Percentiles rank a stretch among this genome's conserved stretches.
phyloP scores from a whole-genome alignment of 2,329 filamentous ascomycete genomes.

The Neurospora sp. region DNA sequence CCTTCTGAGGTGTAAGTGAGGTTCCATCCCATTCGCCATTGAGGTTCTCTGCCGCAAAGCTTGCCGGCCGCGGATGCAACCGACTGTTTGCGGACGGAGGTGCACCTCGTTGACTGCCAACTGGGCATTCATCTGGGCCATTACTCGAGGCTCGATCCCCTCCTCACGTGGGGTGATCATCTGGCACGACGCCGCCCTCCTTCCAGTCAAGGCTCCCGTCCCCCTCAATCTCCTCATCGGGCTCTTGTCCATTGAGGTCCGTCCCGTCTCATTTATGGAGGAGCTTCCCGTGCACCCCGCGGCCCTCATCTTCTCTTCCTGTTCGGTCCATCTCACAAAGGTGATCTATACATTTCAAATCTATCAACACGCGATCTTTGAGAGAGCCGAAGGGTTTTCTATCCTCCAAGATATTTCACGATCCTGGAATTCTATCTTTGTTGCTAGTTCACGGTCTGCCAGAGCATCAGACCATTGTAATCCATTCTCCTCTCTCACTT shows the following conservation, averaged over 20 bases:
- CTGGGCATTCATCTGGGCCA: background rate
- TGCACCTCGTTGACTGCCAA: conserved; percentile 6
- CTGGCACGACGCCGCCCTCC: background rate
- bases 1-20: background rate
- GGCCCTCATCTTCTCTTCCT: background rate
- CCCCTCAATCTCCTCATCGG: background rate
- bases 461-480: background rate
- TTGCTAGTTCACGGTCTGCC: background rate
- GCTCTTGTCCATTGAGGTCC: background rate
- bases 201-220: background rate
- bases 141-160: background rate
- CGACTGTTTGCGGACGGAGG: background rate
- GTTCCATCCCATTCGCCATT: background rate
- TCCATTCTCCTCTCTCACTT: background rate
- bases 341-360: background rate
- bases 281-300: background rate
- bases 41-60: background rate
- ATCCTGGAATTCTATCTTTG: background rate
- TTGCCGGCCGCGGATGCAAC: background rate
- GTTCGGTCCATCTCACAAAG: background rate
- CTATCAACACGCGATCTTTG: background rate
- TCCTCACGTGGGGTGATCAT: conserved; percentile 9
- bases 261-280: background rate
- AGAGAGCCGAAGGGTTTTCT: background rate
- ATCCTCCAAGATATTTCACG: background rate